Evolutionary conservation across 2,329 filamentous ascomycete species (phyloP).

Genomic region (Colletotrichum phormii): DNA sequence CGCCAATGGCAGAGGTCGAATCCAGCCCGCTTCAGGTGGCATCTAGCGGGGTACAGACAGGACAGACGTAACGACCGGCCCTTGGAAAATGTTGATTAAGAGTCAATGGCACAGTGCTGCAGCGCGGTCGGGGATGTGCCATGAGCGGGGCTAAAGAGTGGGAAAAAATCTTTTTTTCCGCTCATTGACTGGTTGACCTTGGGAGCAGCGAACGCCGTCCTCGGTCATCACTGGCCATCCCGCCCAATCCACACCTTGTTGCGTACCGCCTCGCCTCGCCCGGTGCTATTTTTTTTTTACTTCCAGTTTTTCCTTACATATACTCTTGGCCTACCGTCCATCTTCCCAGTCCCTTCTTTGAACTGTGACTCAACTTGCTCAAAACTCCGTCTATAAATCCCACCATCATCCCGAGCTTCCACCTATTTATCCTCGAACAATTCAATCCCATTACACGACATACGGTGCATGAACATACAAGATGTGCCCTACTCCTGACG

Average conservation of each 20-base stretch:
- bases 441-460: neutral
- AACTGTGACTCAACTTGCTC: slow-evolving; percentile 34
- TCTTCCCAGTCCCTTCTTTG: slow-evolving; percentile 5
- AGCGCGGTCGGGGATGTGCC: slow-evolving; percentile 23
- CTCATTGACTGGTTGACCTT: slow-evolving; percentile 25
- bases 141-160: slow-evolving; percentile 34
- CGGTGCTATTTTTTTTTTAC: slow-evolving; percentile 15
- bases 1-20: slow-evolving; percentile 6
- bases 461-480: slow-evolving; percentile 30
- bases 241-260: slow-evolving; percentile 37
- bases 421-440: slow-evolving; percentile 1
- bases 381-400: slow-evolving; percentile 25
- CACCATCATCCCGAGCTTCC: neutral
- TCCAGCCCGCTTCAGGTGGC: slow-evolving; percentile 30
- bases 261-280: slow-evolving; percentile 31
- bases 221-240: slow-evolving; percentile 37
- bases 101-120: slow-evolving; percentile 30
- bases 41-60: slow-evolving; percentile 31
- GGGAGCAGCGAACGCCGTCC: slow-evolving; percentile 32
- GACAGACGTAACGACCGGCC: slow-evolving; percentile 27
- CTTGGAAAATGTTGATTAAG: slow-evolving; percentile 22
- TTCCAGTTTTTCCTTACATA: slow-evolving; percentile 20
- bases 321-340: slow-evolving; percentile 3
- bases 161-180: slow-evolving; percentile 33
- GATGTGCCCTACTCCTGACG: slow-evolving; percentile 38